Evolutionary conservation across 345 rosid genomes (phyloP).

Genomic region (Salix arbutifolia): DNA sequence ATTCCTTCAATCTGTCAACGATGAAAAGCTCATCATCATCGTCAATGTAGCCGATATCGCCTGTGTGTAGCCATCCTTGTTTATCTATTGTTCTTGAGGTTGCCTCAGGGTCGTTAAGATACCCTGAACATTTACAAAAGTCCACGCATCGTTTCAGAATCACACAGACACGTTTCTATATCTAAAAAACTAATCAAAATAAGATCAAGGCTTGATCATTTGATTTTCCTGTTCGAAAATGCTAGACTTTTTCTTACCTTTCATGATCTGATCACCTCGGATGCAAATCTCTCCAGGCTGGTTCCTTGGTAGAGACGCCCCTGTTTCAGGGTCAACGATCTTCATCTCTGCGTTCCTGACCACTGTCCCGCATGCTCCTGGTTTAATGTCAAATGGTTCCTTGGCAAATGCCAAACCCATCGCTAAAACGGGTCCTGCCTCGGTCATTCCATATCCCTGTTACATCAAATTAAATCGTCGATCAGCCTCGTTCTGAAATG

Average conservation of each 20-base stretch:
- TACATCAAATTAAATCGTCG: neutral
- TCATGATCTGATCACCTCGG: constrained; percentile 85
- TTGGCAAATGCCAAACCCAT: constrained; percentile 83
- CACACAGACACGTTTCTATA: neutral
- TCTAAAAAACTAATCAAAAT: neutral
- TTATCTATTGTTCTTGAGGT: constrained; percentile 58
- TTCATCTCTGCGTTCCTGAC: constrained; percentile 91
- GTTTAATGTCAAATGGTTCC: constrained; percentile 58
- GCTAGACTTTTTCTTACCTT: constrained; percentile 35
- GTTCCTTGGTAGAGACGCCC: constrained; percentile 54
- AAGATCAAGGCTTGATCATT: neutral
- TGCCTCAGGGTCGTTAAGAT: constrained; percentile 55
- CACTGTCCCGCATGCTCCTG: constrained; percentile 82
- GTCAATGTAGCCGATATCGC: constrained; percentile 28
- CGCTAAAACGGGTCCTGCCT: constrained; percentile 82
- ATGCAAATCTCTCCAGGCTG: constrained; percentile 79
- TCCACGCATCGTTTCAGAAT: neutral
- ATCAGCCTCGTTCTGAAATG: neutral
- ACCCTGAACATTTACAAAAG: constrained; percentile 28
- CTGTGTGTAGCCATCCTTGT: constrained; percentile 34
- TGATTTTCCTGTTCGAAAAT: neutral
- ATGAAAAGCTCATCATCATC: constrained; percentile 31
- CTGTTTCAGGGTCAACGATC: constrained; percentile 69
- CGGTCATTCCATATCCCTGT: constrained; percentile 98
- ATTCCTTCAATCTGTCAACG: constrained; percentile 32